Evolutionary conservation across 2,329 filamentous ascomycete genomes (phyloP).

Genomic region (Fusarium vanettenii): DNA sequence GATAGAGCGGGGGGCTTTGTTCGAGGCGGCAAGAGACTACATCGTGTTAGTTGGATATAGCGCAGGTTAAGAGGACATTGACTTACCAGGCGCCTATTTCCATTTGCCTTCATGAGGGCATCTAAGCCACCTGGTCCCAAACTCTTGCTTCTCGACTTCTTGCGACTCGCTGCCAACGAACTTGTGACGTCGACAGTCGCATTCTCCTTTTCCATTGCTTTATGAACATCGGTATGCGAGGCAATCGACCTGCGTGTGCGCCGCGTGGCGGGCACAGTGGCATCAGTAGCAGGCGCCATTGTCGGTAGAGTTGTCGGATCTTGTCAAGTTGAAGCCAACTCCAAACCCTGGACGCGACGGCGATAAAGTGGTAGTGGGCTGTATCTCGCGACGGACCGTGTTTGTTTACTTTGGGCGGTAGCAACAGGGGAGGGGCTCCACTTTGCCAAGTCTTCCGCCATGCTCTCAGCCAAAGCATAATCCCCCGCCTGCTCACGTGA

Average conservation of each 20-base stretch:
- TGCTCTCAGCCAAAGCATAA: neutral
- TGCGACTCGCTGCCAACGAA: slow-evolving; percentile 62
- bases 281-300: slow-evolving; percentile 52
- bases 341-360: slow-evolving; percentile 30
- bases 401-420: slow-evolving; percentile 54
- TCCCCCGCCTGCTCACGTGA: slow-evolving; percentile 36
- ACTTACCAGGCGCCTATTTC: slow-evolving; percentile 83
- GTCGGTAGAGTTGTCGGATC: slow-evolving; percentile 29
- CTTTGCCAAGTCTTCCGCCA: slow-evolving; percentile 14
- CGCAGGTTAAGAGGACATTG: slow-evolving; percentile 4
- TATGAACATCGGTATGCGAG: slow-evolving; percentile 63
- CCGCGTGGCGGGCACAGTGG: slow-evolving; percentile 67
- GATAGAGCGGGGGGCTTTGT: slow-evolving; percentile 73
- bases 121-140: slow-evolving; percentile 92
- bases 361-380: slow-evolving; percentile 42
- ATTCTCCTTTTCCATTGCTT: slow-evolving; percentile 80
- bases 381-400: slow-evolving; percentile 47
- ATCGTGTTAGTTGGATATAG: slow-evolving; percentile 25
- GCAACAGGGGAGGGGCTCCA: slow-evolving; percentile 40
- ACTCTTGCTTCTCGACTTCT: slow-evolving; percentile 92
- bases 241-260: slow-evolving; percentile 79
- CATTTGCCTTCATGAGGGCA: slow-evolving; percentile 78
- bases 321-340: slow-evolving; percentile 26
- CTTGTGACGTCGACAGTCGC: slow-evolving; percentile 74
- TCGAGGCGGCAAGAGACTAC: slow-evolving; percentile 67